phyloP scores from a whole-genome alignment of 2,329 filamentous ascomycete species.

The Xylaria sp. region DNA sequence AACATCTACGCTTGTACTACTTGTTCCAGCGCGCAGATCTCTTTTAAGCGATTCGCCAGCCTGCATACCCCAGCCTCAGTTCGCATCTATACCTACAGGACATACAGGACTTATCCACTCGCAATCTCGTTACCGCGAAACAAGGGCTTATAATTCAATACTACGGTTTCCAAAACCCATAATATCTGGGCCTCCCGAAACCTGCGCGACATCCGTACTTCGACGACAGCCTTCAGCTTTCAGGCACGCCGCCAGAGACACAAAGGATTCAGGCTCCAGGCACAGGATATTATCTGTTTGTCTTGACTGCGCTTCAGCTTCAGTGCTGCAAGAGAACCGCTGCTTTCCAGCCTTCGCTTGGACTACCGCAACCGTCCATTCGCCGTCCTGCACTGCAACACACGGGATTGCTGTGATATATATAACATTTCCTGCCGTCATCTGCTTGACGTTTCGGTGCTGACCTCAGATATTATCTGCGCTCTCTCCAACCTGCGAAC shows the following conservation, averaged over 20 bases:
- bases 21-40: slow-evolving; percentile 46
- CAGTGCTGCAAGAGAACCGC: slow-evolving; percentile 26
- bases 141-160: slow-evolving; percentile 46
- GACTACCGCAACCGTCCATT: slow-evolving; percentile 36
- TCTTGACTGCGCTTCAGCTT: slow-evolving; percentile 43
- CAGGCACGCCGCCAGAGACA: slow-evolving; percentile 21
- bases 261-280: slow-evolving; percentile 25
- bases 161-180: slow-evolving; percentile 47
- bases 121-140: slow-evolving; percentile 43
- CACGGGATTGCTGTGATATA: slow-evolving; percentile 42
- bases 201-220: slow-evolving; percentile 45
- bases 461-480: slow-evolving; percentile 52
- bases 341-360: slow-evolving; percentile 43
- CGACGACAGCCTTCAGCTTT: slow-evolving; percentile 38
- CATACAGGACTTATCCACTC: slow-evolving; percentile 24
- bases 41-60: slow-evolving; percentile 47
- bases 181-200: slow-evolving; percentile 48
- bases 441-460: slow-evolving; percentile 49
- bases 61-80: slow-evolving; percentile 41
- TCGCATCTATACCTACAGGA: slow-evolving; percentile 40
- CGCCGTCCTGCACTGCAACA: slow-evolving; percentile 39
- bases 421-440: slow-evolving; percentile 44
- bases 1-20: slow-evolving; percentile 44
- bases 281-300: slow-evolving; percentile 46
- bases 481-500: slow-evolving; percentile 41